Percentiles rank a stretch among this genome's conserved stretches.
These are phyloP conservation scores for Pseudogymnoascus verrucosus DNA, from an alignment of 2,329 filamentous ascomycete species.

Conservation along the genomic window DNA sequence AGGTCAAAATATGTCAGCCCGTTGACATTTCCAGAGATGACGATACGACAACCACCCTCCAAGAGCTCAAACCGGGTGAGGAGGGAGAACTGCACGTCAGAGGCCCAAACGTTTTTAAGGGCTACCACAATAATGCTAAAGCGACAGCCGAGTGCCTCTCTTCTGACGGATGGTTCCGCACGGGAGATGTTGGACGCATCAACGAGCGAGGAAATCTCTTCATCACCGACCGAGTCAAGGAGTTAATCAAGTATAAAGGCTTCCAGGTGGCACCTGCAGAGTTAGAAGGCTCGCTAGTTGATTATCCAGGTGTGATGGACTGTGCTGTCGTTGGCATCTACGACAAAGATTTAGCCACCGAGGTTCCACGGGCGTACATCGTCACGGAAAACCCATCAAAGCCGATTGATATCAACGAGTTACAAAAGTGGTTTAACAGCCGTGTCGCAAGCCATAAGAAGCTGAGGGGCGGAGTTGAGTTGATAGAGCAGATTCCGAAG, in stretches of 20 bases:
- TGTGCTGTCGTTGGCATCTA: not conserved
- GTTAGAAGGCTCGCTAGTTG: constrained; percentile 30
- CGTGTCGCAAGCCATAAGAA: constrained; percentile 39
- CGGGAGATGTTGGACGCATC: constrained; percentile 37
- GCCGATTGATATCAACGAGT: not conserved
- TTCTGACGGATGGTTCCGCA: constrained; percentile 29
- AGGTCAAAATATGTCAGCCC: not conserved
- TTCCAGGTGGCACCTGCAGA: constrained; percentile 42
- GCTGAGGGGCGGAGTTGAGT: constrained; percentile 42
- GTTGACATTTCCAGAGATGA: not conserved
- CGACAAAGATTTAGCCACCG: not conserved
- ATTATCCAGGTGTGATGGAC: not conserved
- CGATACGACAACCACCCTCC: not conserved
- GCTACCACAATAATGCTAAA: constrained; percentile 29
- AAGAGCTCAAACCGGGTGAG: not conserved
- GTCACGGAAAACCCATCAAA: not conserved
- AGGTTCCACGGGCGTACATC: not conserved
- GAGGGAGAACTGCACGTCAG: constrained; percentile 16
- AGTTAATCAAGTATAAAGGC: constrained; percentile 43
- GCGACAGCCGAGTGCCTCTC: constrained; percentile 24
- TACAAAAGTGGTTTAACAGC: not conserved
- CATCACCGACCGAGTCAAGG: constrained; percentile 25
- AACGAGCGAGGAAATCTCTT: constrained; percentile 30
- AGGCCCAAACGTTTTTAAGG: constrained; percentile 29
- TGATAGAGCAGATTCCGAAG: constrained; percentile 52